Percentiles rank a stretch among this genome's conserved stretches.
Evolutionary conservation across 768 basidiomycete species (phyloP).

Genomic region (Tephrocybe sp.): DNA sequence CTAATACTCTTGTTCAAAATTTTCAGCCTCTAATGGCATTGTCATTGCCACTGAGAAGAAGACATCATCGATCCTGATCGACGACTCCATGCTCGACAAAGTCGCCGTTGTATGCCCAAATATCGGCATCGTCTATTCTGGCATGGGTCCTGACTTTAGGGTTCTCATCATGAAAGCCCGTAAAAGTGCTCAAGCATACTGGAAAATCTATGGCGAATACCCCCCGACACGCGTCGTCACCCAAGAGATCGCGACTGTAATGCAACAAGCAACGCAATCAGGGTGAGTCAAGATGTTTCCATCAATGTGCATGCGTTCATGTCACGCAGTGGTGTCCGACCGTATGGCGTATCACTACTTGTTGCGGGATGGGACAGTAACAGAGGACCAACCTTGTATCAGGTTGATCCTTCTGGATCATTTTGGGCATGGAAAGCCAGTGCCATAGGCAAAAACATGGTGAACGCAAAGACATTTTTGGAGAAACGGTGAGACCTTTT

Average conservation of each 20-base stretch:
- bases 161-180: conserved; percentile 91
- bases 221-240: conserved; percentile 95
- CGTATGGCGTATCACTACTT: conserved; percentile 96
- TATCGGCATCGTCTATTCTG: conserved; percentile 99
- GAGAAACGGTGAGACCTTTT: conserved; percentile 72
- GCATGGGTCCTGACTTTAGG: conserved; percentile 99
- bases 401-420: conserved; percentile 97
- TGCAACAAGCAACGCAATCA: conserved; percentile 99
- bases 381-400: conserved; percentile 96
- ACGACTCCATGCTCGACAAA: conserved; percentile 98
- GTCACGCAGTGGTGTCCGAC: conserved; percentile 84
- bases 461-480: conserved; percentile 98
- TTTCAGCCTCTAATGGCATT: conserved; percentile 92
- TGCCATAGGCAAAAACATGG: conserved; percentile 99
- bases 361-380: conserved; percentile 96
- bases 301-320: conserved; percentile 22
- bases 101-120: conserved; percentile 97
- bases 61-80: conserved; percentile 94
- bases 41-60: conserved; percentile 99
- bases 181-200: conserved; percentile 98
- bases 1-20: conserved; percentile 13
- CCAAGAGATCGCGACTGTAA: conserved; percentile 95
- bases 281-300: conserved; percentile 58
- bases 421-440: conserved; percentile 99
- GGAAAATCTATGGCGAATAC: conserved; percentile 99